Evolutionary conservation across 176 grass and related monocot genomes (phyloP), one percentile per base, ranked within the genome.

Genomic region (Juncus inflexus): DNA sequence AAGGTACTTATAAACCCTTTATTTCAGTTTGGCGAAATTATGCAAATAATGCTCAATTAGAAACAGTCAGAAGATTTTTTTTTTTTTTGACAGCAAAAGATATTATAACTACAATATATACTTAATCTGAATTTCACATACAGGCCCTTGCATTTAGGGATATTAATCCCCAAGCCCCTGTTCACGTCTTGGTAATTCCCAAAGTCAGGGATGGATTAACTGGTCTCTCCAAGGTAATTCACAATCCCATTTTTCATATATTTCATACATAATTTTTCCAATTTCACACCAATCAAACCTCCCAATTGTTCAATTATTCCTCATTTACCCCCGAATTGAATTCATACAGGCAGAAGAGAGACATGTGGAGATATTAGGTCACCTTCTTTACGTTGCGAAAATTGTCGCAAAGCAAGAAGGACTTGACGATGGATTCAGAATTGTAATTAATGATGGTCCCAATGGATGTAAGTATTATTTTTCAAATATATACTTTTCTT

Each of bases 111-210:
- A n/a, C n/a, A n/a, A n/a, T n/a, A n/a, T n/a, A 63, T 63, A 45
- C 9, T 11, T 76, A 58, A 37, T 45, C 6, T 75, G 12, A 6
- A 60, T 83, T 13, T 45, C 0, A 70, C 64, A 67, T 69, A 2
- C 75, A 95, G 91, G 91, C 80, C 42, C 60, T 90, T 57, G 91
- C 91, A 80, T 95, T 95, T 72, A 84, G 84, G 79, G 91, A 95
- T 80, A 87, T 95, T 75, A 80, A 67, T 75, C 91, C 91, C 71
- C 83, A 95, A 83, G 87, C 81, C 61, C 91, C 81, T 5, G 82
- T 76, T 1, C 90, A 95, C 64, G 82, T 95, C 7, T 4, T 90
- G 19, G 74, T 95, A 72, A 95, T 95, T 77, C 91, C 91, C 7
- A 95, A 90, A 75, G 76, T 90, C 55, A 87, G 79, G 76, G 91